phyloP scores from a whole-genome alignment of 2,329 filamentous ascomycete genomes.

The Alternaria alternata region DNA sequence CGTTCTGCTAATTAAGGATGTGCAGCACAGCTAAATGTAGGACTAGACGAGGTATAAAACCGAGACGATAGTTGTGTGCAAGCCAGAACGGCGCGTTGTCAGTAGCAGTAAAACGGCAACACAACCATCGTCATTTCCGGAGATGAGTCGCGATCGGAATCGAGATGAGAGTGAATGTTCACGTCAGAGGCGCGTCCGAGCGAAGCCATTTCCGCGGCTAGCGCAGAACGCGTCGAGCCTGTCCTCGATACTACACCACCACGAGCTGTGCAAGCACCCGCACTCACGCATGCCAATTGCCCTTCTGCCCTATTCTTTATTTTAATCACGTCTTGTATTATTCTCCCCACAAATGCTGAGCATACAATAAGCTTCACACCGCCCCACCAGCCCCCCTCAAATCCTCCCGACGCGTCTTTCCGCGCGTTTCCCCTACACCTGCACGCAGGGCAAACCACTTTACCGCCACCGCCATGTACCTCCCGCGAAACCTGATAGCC shows the following conservation, averaged over 20 bases:
- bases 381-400: slow-evolving; percentile 23
- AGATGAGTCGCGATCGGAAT: slow-evolving; percentile 9
- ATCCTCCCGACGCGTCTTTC: slow-evolving; percentile 37
- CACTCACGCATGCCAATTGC: slow-evolving; percentile 33
- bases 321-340: slow-evolving; percentile 25
- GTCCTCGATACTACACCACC: slow-evolving; percentile 24
- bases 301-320: slow-evolving; percentile 20
- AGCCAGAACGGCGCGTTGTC: too few relatives aligned
- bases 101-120: too few relatives aligned
- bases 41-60: too few relatives aligned
- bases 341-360: slow-evolving; percentile 20
- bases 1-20: too few relatives aligned
- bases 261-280: slow-evolving; percentile 36
- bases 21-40: too few relatives aligned
- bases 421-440: slow-evolving; percentile 26
- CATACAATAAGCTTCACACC: slow-evolving; percentile 29
- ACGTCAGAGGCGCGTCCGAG: slow-evolving; percentile 29
- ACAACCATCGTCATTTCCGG: too few relatives aligned
- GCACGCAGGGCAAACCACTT: slow-evolving; percentile 25
- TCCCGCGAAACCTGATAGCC: slow-evolving; percentile 86
- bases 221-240: slow-evolving; percentile 33
- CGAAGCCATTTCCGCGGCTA: slow-evolving; percentile 23
- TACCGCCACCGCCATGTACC: slow-evolving; percentile 73
- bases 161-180: slow-evolving; percentile 25
- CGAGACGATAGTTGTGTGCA: too few relatives aligned